Percentiles rank a stretch among this genome's conserved stretches.
phyloP scores from a whole-genome alignment of 2,329 filamentous ascomycete species.

The Grosmannia huntii region DNA sequence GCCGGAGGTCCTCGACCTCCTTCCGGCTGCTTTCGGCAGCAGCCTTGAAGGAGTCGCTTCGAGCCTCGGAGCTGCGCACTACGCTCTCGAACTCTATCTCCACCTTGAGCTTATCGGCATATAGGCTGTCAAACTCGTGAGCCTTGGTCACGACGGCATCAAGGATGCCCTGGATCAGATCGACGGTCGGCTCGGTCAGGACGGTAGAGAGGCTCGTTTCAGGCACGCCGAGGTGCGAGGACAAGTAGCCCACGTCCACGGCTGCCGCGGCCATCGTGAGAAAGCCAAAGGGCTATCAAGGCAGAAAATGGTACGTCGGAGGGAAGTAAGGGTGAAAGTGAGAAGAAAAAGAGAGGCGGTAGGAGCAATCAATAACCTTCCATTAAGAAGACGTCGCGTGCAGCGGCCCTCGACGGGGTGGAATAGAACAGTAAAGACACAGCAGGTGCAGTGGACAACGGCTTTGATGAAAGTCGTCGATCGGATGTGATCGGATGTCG shows the following conservation, averaged over 20 bases:
- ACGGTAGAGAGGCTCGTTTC: conserved; percentile 48
- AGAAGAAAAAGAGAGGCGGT: not conserved
- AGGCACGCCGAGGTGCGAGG: conserved; percentile 57
- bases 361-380: not conserved
- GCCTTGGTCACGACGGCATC: conserved; percentile 65
- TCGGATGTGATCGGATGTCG: not conserved
- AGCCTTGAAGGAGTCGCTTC: conserved; percentile 68
- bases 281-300: not conserved
- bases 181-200: conserved; percentile 57
- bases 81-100: conserved; percentile 91
- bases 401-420: not conserved
- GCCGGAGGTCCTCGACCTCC: conserved; percentile 69
- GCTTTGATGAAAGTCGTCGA: not conserved
- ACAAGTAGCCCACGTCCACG: conserved; percentile 61
- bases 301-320: not conserved
- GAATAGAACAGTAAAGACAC: not conserved
- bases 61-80: conserved; percentile 69
- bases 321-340: not conserved
- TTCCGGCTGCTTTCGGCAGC: conserved; percentile 73
- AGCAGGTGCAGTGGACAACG: not conserved
- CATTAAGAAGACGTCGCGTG: conserved; percentile 5
- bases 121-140: conserved; percentile 68
- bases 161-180: conserved; percentile 65
- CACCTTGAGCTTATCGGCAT: conserved; percentile 74
- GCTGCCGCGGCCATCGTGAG: conserved; percentile 41